A percentile compares a stretch with the other conserved stretches of the same genome.
Conservation (phyloP, 2,329 filamentous ascomycete genomes). For the Penicillium sp. region DNA sequence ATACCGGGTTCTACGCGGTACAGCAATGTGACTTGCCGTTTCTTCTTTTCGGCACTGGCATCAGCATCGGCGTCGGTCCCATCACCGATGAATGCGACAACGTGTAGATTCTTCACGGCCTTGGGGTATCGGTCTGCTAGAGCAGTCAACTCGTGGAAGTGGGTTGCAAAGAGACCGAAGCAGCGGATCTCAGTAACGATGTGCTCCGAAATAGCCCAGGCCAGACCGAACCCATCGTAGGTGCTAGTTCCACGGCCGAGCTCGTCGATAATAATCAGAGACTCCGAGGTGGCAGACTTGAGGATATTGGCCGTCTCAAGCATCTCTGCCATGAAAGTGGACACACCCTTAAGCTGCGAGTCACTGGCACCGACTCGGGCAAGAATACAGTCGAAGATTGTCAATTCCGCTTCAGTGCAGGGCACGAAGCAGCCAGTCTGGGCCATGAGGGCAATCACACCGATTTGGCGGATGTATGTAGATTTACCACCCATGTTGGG, state of each 20-base stretch:
- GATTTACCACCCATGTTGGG: slow-evolving; percentile 99
- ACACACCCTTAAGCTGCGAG: slow-evolving; percentile 95
- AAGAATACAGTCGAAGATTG: slow-evolving; percentile 95
- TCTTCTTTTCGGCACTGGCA: slow-evolving; percentile 54
- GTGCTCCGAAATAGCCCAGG: slow-evolving; percentile 98
- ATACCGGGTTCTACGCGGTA: slow-evolving; percentile 97
- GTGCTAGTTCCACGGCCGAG: slow-evolving; percentile 95
- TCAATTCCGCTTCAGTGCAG: slow-evolving; percentile 84
- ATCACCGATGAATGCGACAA: slow-evolving; percentile 84
- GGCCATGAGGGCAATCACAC: slow-evolving; percentile 95
- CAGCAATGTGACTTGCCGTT: slow-evolving; percentile 84
- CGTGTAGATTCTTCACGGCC: slow-evolving; percentile 90
- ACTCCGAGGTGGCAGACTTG: slow-evolving; percentile 92
- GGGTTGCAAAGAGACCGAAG: slow-evolving; percentile 93
- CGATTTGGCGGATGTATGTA: slow-evolving; percentile 96
- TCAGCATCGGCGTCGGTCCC: slow-evolving; percentile 47
- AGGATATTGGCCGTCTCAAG: slow-evolving; percentile 97
- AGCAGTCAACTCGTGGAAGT: slow-evolving; percentile 97
- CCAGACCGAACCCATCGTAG: slow-evolving; percentile 97
- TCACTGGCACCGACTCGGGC: slow-evolving; percentile 95
- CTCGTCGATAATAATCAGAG: slow-evolving; percentile 97
- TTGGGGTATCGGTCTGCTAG: slow-evolving; percentile 77
- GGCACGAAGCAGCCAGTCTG: slow-evolving; percentile 97
- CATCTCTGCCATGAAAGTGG: slow-evolving; percentile 99
- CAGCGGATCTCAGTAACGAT: slow-evolving; percentile 94